phyloP scores from a whole-genome alignment of 257 asterid genomes.

The Verbena officinalis region DNA sequence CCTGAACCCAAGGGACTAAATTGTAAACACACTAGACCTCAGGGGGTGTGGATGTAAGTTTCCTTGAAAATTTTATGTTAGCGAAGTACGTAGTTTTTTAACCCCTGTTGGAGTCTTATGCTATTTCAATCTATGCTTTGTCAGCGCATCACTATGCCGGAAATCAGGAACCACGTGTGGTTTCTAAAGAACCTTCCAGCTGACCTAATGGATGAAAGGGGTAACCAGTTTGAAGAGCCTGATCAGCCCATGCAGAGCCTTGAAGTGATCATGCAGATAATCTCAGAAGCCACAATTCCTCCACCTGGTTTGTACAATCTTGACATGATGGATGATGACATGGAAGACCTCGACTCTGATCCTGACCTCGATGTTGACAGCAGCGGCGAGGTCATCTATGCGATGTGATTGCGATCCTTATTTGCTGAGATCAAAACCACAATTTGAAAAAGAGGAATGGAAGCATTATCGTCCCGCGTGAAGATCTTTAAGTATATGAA shows the following conservation, averaged over 20 bases:
- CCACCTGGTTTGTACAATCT: slow-evolving; percentile 69
- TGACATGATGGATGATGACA: slow-evolving; percentile 88
- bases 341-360: slow-evolving; percentile 85
- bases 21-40: too few relatives aligned
- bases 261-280: slow-evolving; percentile 86
- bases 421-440: neutral
- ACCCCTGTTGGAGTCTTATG: neutral
- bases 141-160: slow-evolving; percentile 88
- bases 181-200: slow-evolving; percentile 90
- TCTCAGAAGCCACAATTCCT: slow-evolving; percentile 90
- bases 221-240: slow-evolving; percentile 77
- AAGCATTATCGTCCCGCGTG: neutral
- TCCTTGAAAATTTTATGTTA: neutral
- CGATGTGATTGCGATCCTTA: slow-evolving; percentile 49
- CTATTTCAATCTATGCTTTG: slow-evolving; percentile 5
- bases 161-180: slow-evolving; percentile 76
- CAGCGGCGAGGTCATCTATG: slow-evolving; percentile 94
- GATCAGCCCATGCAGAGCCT: slow-evolving; percentile 92
- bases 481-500: neutral
- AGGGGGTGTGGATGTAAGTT: too few relatives aligned
- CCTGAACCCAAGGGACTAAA: too few relatives aligned
- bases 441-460: neutral
- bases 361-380: slow-evolving; percentile 94
- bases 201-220: slow-evolving; percentile 77
- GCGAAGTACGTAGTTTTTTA: neutral